Evolutionary conservation across 805 yeast genomes (phyloP).

Genomic region (Saturnispora ahearnii): DNA sequence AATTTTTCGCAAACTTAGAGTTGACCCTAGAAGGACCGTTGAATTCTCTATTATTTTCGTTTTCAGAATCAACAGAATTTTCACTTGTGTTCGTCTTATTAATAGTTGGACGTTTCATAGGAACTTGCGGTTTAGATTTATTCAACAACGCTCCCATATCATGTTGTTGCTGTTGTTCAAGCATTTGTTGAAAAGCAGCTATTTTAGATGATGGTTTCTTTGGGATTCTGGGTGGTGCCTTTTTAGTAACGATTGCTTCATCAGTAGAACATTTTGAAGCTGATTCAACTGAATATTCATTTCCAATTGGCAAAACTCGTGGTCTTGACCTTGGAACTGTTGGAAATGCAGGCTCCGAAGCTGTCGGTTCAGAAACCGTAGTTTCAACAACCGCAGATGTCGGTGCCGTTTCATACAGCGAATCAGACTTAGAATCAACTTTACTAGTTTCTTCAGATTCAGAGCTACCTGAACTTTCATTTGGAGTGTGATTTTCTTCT

Average conservation of each 20-base stretch:
- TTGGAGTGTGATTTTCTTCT: neutral
- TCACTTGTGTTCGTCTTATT: slow-evolving; percentile 1
- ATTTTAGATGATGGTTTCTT: slow-evolving; percentile 71
- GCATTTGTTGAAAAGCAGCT: slow-evolving; percentile 75
- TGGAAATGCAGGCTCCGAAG: neutral
- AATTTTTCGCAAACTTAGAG: slow-evolving; percentile 45
- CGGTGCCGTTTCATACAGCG: no score
- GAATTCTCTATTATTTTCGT: neutral
- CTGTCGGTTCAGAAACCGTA: neutral
- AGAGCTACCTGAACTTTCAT: neutral
- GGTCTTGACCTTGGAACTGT: slow-evolving; percentile 11
- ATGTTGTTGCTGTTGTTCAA: slow-evolving; percentile 41
- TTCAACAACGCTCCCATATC: slow-evolving; percentile 20
- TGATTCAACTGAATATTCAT: neutral
- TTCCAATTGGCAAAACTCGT: neutral
- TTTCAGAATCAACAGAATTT: neutral
- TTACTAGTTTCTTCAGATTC: no score
- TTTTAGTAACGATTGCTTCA: slow-evolving; percentile 10
- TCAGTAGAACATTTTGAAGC: neutral
- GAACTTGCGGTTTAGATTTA: slow-evolving; percentile 17
- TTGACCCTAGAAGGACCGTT: slow-evolving; percentile 10
- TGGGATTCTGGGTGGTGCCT: slow-evolving; percentile 59
- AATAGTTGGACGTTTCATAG: slow-evolving; percentile 17
- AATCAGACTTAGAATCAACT: no score
- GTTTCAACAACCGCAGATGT: neutral